Evolutionary conservation across 805 yeast species (phyloP).

Genomic region (Candida loeiensis): DNA sequence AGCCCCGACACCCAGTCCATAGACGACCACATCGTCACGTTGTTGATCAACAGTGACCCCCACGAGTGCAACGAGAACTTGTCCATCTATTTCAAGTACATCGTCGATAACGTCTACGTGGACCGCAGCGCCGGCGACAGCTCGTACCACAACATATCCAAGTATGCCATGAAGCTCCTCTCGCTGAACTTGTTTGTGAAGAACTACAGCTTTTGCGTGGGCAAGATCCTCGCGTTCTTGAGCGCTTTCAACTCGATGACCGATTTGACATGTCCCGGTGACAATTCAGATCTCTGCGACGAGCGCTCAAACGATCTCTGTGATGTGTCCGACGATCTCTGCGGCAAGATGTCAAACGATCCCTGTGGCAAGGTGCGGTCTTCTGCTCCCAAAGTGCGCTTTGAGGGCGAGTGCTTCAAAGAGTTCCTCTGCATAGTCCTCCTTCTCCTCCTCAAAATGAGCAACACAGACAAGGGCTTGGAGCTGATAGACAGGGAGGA

Average conservation of each 20-base stretch:
- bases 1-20: constrained; percentile 1
- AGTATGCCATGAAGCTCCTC: constrained; percentile 32
- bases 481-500: constrained; percentile 15
- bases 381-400: constrained; percentile 10
- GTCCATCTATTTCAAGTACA: constrained; percentile 29
- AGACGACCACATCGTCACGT: constrained; percentile 14
- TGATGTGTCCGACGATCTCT: too few species aligned
- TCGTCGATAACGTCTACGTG: constrained; percentile 28
- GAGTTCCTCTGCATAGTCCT: constrained; percentile 35
- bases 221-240: constrained; percentile 35
- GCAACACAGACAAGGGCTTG: constrained; percentile 16
- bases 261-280: constrained; percentile 5
- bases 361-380: too few species aligned
- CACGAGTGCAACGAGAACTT: constrained; percentile 38
- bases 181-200: constrained; percentile 37
- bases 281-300: too few species aligned
- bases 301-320: too few species aligned
- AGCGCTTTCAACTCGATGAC: constrained; percentile 22
- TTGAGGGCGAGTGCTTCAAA: constrained; percentile 24
- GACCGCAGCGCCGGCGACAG: constrained; percentile 10
- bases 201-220: constrained; percentile 34
- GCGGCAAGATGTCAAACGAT: too few species aligned
- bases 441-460: constrained; percentile 31
- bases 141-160: constrained; percentile 30
- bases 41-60: constrained; percentile 36